phyloP scores from a whole-genome alignment of 805 yeast genomes.

The Lachancea sp. region DNA sequence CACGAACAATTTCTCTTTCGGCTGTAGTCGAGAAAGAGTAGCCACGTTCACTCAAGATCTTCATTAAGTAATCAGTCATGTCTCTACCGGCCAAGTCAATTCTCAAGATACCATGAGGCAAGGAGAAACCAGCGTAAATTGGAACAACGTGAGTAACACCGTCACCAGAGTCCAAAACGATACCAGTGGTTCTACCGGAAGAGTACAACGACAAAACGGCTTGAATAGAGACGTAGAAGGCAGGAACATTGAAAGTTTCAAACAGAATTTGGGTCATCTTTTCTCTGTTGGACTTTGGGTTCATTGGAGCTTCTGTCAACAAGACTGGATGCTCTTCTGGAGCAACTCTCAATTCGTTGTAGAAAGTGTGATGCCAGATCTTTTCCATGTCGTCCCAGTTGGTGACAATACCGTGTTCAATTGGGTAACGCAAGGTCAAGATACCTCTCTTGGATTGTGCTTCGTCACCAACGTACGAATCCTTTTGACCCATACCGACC shows the following conservation, averaged over 20 bases:
- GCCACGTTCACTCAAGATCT: slow-evolving; percentile 97
- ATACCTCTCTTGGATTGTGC: slow-evolving; percentile 99
- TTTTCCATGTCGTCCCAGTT: slow-evolving; percentile 99
- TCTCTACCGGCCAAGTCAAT: slow-evolving; percentile 99
- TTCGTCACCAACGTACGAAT: slow-evolving; percentile 99
- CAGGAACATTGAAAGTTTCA: slow-evolving; percentile 99
- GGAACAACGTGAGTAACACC: slow-evolving; percentile 99
- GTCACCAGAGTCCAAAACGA: slow-evolving; percentile 98
- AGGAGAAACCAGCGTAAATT: slow-evolving; percentile 98
- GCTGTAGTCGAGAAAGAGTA: slow-evolving; percentile 98
- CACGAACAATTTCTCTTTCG: slow-evolving; percentile 90
- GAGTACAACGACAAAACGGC: slow-evolving; percentile 97
- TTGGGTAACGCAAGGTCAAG: slow-evolving; percentile 96
- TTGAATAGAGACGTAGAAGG: slow-evolving; percentile 97
- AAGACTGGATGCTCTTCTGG: slow-evolving; percentile 99
- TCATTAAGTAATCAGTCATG: slow-evolving; percentile 97
- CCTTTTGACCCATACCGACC: slow-evolving; percentile 99
- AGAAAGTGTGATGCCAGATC: slow-evolving; percentile 99
- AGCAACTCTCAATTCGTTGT: slow-evolving; percentile 99
- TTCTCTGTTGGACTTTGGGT: slow-evolving; percentile 99
- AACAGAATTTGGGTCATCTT: slow-evolving; percentile 99
- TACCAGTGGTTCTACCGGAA: slow-evolving; percentile 99
- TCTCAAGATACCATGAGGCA: slow-evolving; percentile 98
- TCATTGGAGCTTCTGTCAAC: slow-evolving; percentile 99
- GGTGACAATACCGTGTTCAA: slow-evolving; percentile 99